Evolutionary conservation across 768 basidiomycete genomes (phyloP), one percentile per base, ranked within the genome.

Genomic region (Lactifluus hygrophoroides): DNA sequence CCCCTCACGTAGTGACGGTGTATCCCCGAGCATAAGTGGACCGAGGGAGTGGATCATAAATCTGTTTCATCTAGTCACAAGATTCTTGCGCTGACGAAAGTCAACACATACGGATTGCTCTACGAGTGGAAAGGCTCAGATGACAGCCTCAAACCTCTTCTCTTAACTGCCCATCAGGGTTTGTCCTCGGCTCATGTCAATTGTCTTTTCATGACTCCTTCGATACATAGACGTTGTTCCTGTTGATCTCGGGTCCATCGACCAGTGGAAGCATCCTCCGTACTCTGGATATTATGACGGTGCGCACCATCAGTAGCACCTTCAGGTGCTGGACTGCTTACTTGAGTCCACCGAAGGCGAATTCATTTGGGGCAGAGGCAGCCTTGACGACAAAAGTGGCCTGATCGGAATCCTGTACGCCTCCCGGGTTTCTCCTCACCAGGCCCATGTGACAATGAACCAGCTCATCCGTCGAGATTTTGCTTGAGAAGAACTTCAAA

Each of bases 271-370:
- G 5, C 64, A 83, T 56, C 82, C 83, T 3, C 82, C 85, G 3
- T 87, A 80, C 66, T 83, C 81, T 27, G 86, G 86, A 0, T 66
- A 76, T 55, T 84, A 75, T 62, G 83, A 84, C 60, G 83, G 82
- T 77, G 27, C 45, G 50, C 16, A 10, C 23, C 8, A 44, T 40
- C 16, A 21, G 11, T 23, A 10, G 23, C 14, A 21, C 9, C 17
- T 17, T 27, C n/a, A 9, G 0, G n/a, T 28, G 23, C 27, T 19
- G n/a, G 25, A 16, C 11, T 4, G 10, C 27, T 57, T 21, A 57
- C 17, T 50, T 21, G n/a, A 17, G 10, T 14, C 9, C 34, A 16
- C 21, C 11, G 13, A 28, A 67, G 69, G 71, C 23, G 55, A 70
- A 52, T 62, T 51, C 28, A 58, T 73, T 28, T 72, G 71, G 70